Conservation (phyloP, 1,139 yeast genomes). For the Hanseniaspora uvarum region DNA sequence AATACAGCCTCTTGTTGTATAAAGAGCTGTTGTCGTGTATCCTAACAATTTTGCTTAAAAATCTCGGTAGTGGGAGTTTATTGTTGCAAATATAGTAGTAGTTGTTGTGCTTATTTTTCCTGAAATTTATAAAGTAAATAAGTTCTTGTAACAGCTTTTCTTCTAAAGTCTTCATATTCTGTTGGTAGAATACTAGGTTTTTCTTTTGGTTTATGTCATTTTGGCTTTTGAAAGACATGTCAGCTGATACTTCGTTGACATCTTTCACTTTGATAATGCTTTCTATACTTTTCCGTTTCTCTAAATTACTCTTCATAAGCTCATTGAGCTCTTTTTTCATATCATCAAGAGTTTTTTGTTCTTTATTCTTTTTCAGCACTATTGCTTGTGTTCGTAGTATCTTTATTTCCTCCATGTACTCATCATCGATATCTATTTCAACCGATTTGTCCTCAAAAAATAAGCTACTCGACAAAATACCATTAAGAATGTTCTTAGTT, state of each 20-base stretch:
- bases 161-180: not conserved
- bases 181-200: not conserved
- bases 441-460: not conserved
- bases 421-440: not conserved
- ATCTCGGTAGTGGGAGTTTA: constrained; percentile 7
- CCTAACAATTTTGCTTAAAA: not conserved
- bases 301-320: not conserved
- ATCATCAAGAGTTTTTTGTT: not conserved
- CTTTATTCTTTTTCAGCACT: constrained; percentile 3
- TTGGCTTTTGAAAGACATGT: not conserved
- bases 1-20: constrained; percentile 7
- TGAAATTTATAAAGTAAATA: constrained; percentile 1
- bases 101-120: constrained; percentile 4
- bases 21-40: not conserved
- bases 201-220: not conserved
- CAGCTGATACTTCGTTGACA: not conserved
- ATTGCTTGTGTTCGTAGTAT: constrained; percentile 13
- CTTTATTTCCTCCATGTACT: not conserved
- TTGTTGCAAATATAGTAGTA: constrained; percentile 13
- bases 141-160: not conserved
- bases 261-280: not conserved
- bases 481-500: not conserved
- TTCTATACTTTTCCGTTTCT: not conserved
- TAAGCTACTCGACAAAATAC: not conserved
- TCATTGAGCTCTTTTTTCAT: not conserved